Base-by-base conservation (phyloP, 2,329 filamentous ascomycete genomes). In the Nannizzia gypsea region DNA sequence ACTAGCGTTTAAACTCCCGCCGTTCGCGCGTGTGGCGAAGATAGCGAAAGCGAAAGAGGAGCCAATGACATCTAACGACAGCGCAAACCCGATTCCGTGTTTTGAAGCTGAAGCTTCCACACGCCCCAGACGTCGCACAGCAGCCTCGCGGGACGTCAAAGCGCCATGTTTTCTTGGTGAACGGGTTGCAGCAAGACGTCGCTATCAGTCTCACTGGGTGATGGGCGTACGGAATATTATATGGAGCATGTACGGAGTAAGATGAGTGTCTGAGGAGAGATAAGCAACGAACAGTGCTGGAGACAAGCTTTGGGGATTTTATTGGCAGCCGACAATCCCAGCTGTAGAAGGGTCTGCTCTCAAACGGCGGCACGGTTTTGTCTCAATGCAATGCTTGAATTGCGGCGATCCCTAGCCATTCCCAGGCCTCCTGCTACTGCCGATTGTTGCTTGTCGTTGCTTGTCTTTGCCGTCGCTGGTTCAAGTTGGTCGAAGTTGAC, bases 11-110 rank as follows among this genome's bases (percentile, higher is more conserved):
- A 13, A 13, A 26, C 22, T 52, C 17, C 48, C 48, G 48, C 48
- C 48, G 11, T 52, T 52, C 48, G 48, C 48, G 48, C 48, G 48
- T 20, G 48, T 52, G 48, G 48, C 48, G 48, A 52, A 13, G 48
- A 17, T 28, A 52, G 22, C 48, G 48, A 52, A 52, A 26, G 22
- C 17, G 42, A 3, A 36, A 36, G 42, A 40, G 17, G 42, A 22
- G 48, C 48, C 48, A 52, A 52, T 52, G 48, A 31, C 3, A 52
- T 6, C 48, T 22, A 17, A 6, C 22, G 48, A 22, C 22, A 22
- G 26, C n/a, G 26, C n/a, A n/a, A n/a, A n/a, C n/a, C n/a, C n/a
- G 24, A 5, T 52, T 52, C 22, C 31, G 20, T 46, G 42, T 46
- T n/a, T 46, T 46, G 42, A 46, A 20, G 17, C 9, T 46, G 42